These are phyloP conservation scores for Alternaria sp. DNA, from an alignment of 2,329 filamentous ascomycete species.

Conservation along the genomic window DNA sequence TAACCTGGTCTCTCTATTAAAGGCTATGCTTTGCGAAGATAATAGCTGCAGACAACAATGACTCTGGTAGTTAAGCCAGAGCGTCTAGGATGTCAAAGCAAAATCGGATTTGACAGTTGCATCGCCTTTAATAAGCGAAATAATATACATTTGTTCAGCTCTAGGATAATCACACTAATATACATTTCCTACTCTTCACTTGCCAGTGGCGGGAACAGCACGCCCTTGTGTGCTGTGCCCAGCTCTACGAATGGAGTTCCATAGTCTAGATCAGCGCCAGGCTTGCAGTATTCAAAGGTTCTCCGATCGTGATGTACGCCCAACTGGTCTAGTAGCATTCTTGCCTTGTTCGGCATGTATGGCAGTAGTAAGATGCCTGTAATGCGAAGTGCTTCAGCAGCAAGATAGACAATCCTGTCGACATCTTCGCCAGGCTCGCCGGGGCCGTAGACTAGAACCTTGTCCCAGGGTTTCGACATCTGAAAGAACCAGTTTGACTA, in stretches of 20 bases:
- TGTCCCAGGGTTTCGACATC: slow-evolving; percentile 72
- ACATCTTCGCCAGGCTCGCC: slow-evolving; percentile 44
- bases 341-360: slow-evolving; percentile 83
- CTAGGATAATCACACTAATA: not conserved
- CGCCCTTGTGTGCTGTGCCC: slow-evolving; percentile 54
- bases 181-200: slow-evolving; percentile 28
- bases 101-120: not conserved
- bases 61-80: not conserved
- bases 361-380: slow-evolving; percentile 86
- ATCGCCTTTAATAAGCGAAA: not conserved
- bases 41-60: not conserved
- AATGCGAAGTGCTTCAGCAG: slow-evolving; percentile 79
- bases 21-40: not conserved
- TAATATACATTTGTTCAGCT: not conserved
- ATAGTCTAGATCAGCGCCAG: slow-evolving; percentile 74
- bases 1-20: not conserved
- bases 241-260: slow-evolving; percentile 60
- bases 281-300: slow-evolving; percentile 67
- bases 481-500: slow-evolving; percentile 74
- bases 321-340: slow-evolving; percentile 76
- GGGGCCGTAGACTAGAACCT: slow-evolving; percentile 52
- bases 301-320: slow-evolving; percentile 72
- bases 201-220: slow-evolving; percentile 60
- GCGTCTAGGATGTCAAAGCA: not conserved
- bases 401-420: slow-evolving; percentile 68